Evolutionary conservation across 1,284 basidiomycete genomes (phyloP).

Genomic region (Rugiboletus extremiorientalis): DNA sequence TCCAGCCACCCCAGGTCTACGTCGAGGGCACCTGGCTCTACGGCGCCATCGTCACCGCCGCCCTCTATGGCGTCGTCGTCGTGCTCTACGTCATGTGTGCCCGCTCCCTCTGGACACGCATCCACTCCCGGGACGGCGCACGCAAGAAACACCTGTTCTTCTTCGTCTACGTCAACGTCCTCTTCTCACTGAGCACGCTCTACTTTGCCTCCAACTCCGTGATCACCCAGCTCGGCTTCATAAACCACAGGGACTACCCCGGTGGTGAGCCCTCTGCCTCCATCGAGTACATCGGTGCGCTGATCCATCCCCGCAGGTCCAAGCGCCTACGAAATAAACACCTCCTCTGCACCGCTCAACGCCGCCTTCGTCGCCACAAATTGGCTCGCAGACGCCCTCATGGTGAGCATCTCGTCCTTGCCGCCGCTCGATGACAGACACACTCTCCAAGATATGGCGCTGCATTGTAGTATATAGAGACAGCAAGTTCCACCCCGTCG

Average conservation of each 20-base stretch:
- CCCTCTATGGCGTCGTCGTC: constrained; percentile 32
- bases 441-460: constrained; percentile 35
- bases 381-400: constrained; percentile 34
- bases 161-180: constrained; percentile 30
- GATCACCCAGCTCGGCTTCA: constrained; percentile 35
- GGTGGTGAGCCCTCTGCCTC: constrained; percentile 28
- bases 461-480: constrained; percentile 35
- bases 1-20: constrained; percentile 20
- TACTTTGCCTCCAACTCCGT: constrained; percentile 25
- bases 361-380: constrained; percentile 31
- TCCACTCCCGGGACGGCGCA: constrained; percentile 9
- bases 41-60: constrained; percentile 29
- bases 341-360: constrained; percentile 27
- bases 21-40: constrained; percentile 33
- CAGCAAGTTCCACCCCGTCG: constrained; percentile 22
- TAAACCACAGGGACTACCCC: constrained; percentile 37
- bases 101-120: constrained; percentile 28
- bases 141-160: constrained; percentile 24
- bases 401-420: constrained; percentile 25
- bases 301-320: constrained; percentile 17
- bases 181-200: constrained; percentile 36
- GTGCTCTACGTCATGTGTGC: constrained; percentile 29
- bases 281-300: no score
- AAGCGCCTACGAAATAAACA: constrained; percentile 24
- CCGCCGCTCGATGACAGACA: neutral